These are phyloP conservation scores for Rhododendron griersonianum DNA, from an alignment of 148 eudicot genomes.

Conservation along the genomic window DNA sequence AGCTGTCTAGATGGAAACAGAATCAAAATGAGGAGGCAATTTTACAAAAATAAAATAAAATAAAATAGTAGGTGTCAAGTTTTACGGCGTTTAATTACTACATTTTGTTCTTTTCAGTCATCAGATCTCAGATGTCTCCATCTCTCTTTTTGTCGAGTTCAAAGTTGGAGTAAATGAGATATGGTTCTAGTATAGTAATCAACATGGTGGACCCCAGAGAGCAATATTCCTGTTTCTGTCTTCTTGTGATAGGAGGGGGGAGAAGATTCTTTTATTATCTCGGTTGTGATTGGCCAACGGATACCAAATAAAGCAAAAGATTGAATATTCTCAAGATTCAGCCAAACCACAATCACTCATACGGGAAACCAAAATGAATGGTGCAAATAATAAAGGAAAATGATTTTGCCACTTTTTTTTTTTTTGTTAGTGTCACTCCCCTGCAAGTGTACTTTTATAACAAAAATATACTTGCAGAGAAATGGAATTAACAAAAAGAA, in stretches of 20 bases:
- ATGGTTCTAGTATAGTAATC: too few species aligned
- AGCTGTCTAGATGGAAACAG: neutral
- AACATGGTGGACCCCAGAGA: neutral
- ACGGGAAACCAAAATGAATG: neutral
- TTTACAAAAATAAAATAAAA: neutral
- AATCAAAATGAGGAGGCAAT: neutral
- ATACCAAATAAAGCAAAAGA: neutral
- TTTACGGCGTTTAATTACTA: neutral
- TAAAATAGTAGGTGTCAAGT: too few species aligned
- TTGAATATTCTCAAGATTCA: neutral
- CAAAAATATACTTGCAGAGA: too few species aligned
- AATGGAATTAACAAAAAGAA: too few species aligned
- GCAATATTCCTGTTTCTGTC: conserved; percentile 7
- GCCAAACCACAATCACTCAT: neutral
- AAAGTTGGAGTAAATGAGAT: neutral
- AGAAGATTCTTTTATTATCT: neutral
- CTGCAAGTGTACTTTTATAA: too few species aligned
- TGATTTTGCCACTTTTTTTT: too few species aligned
- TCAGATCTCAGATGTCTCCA: neutral
- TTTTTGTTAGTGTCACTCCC: too few species aligned
- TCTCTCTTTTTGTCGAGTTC: neutral
- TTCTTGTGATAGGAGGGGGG: neutral
- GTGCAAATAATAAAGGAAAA: neutral
- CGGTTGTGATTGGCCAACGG: conserved; percentile 3
- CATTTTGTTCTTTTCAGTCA: neutral